phyloP scores from a whole-genome alignment of 257 asterid genomes.

The Sherardia arvensis region DNA sequence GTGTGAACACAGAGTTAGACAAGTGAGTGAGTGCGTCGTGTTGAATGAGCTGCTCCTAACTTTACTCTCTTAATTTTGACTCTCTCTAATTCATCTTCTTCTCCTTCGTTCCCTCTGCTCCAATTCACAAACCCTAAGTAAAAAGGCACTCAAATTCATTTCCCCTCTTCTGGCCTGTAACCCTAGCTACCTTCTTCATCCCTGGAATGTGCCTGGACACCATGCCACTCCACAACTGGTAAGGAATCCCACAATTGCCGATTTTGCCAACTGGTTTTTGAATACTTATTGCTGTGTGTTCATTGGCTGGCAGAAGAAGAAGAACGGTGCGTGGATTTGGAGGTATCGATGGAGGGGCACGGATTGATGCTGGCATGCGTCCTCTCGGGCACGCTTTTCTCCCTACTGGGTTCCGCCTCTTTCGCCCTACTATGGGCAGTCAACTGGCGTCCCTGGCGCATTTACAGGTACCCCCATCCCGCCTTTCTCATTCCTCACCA shows the following conservation, averaged over 20 bases:
- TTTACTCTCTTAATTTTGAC: slow-evolving; percentile 1
- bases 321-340: not conserved
- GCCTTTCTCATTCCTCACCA: not conserved
- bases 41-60: slow-evolving; percentile 2
- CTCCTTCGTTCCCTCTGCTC: not conserved
- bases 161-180: slow-evolving; percentile 9
- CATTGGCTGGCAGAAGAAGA: slow-evolving; percentile 1
- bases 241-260: no score
- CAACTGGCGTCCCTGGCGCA: slow-evolving; percentile 99
- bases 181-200: slow-evolving; percentile 19
- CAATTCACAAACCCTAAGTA: slow-evolving; percentile 32
- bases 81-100: not conserved
- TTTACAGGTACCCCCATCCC: slow-evolving; percentile 51
- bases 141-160: no score
- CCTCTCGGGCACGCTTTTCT: slow-evolving; percentile 76
- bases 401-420: slow-evolving; percentile 69
- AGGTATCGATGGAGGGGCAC: slow-evolving; percentile 73
- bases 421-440: slow-evolving; percentile 92
- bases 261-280: not conserved
- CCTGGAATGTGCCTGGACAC: not conserved
- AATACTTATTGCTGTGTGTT: not conserved
- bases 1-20: slow-evolving; percentile 23
- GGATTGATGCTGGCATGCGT: slow-evolving; percentile 79
- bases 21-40: not conserved
- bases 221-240: slow-evolving; percentile 5